Evolutionary conservation across 257 asterid species (phyloP).

Genomic region (Solanum virginianum): DNA sequence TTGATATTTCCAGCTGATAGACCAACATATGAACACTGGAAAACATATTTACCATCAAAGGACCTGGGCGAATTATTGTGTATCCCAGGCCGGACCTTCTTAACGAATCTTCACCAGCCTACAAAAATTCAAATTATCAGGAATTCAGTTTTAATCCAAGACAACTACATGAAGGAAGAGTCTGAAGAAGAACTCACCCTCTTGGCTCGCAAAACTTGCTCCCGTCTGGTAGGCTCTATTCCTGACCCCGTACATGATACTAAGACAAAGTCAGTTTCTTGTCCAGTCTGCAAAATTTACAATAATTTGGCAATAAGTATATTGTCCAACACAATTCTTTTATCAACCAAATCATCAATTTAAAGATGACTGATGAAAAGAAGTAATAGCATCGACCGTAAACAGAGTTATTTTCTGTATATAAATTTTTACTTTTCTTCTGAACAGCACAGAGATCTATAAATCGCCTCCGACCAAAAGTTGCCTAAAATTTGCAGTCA

Average conservation of each 20-base stretch:
- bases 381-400: neutral
- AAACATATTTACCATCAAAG: conserved; percentile 50
- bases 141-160: conserved; percentile 2
- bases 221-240: conserved; percentile 68
- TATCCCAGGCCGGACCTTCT: conserved; percentile 96
- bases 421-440: neutral
- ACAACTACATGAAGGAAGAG: neutral
- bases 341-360: neutral
- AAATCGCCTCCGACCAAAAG: neutral
- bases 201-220: conserved; percentile 86
- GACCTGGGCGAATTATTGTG: conserved; percentile 93
- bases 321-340: neutral
- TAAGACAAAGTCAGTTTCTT: conserved; percentile 85
- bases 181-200: conserved; percentile 36
- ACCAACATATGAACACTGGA: neutral
- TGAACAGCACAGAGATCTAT: neutral
- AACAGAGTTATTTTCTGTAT: neutral
- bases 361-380: neutral
- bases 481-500: neutral
- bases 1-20: neutral
- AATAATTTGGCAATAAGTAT: neutral
- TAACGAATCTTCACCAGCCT: conserved; percentile 94
- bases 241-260: conserved; percentile 97
- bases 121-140: neutral
- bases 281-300: conserved; percentile 70